Evolutionary conservation across 2,329 filamentous ascomycete species (phyloP).

Genomic region (Ceratocystiopsis sp.): DNA sequence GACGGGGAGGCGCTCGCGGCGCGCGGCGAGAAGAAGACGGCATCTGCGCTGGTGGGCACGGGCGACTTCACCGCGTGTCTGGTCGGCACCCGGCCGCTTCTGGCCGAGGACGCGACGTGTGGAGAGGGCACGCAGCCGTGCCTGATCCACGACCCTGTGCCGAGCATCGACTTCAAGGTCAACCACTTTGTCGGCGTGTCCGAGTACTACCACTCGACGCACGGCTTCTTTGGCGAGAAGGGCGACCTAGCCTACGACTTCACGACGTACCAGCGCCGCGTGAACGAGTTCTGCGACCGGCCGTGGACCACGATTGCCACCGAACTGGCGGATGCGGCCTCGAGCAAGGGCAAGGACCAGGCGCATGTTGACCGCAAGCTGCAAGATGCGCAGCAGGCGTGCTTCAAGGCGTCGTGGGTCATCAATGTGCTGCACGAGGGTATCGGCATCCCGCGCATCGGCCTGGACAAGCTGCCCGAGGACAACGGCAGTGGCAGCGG

Average conservation of each 20-base stretch:
- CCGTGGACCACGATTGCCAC: slow-evolving; percentile 64
- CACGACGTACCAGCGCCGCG: slow-evolving; percentile 69
- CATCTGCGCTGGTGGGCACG: slow-evolving; percentile 54
- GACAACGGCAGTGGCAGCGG: slow-evolving; percentile 54
- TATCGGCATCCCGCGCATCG: slow-evolving; percentile 78
- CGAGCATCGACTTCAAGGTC: slow-evolving; percentile 88
- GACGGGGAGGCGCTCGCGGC: slow-evolving; percentile 38
- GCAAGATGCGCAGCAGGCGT: slow-evolving; percentile 67
- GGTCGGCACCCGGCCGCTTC: slow-evolving; percentile 61
- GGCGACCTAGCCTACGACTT: slow-evolving; percentile 81
- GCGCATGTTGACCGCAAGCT: slow-evolving; percentile 52
- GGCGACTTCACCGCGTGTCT: slow-evolving; percentile 79
- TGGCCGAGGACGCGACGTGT: slow-evolving; percentile 81
- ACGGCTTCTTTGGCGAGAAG: slow-evolving; percentile 71
- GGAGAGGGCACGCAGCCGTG: slow-evolving; percentile 53
- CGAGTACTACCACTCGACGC: slow-evolving; percentile 97
- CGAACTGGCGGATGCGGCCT: slow-evolving; percentile 18
- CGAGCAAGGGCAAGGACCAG: not conserved
- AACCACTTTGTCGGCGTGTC: slow-evolving; percentile 97
- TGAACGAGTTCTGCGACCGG: slow-evolving; percentile 68
- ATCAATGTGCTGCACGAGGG: slow-evolving; percentile 94
- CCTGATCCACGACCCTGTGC: slow-evolving; percentile 80
- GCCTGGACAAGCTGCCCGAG: slow-evolving; percentile 47
- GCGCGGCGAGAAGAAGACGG: slow-evolving; percentile 14
- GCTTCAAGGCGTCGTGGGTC: slow-evolving; percentile 96